phyloP scores from a whole-genome alignment of 148 eudicot genomes.

The Vaccinium corymbosum region DNA sequence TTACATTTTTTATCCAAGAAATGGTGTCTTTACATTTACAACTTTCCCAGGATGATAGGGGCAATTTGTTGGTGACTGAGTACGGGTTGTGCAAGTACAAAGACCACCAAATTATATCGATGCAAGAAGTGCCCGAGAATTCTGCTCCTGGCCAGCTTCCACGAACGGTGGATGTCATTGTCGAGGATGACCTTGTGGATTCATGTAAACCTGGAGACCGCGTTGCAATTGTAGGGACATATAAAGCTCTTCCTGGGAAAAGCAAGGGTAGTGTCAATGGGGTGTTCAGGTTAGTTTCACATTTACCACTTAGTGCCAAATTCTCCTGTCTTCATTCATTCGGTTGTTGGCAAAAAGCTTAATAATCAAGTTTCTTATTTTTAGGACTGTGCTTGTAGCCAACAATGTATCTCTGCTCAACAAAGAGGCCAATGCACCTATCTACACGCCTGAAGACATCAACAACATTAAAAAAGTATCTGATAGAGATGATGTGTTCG shows the following conservation, averaged over 20 bases:
- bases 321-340: background rate
- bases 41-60: slow-evolving; percentile 72
- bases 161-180: slow-evolving; percentile 81
- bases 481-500: slow-evolving; percentile 71
- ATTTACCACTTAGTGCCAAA: background rate
- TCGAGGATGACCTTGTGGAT: slow-evolving; percentile 94
- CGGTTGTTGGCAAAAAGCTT: background rate
- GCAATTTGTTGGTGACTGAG: slow-evolving; percentile 88
- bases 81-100: slow-evolving; percentile 92
- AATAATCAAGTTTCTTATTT: background rate
- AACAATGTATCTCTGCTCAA: slow-evolving; percentile 85
- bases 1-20: background rate
- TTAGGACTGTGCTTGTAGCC: slow-evolving; percentile 89
- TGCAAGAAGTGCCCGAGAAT: slow-evolving; percentile 99
- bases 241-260: slow-evolving; percentile 92
- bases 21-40: background rate
- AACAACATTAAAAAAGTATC: slow-evolving; percentile 74
- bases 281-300: slow-evolving; percentile 73
- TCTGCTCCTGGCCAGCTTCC: slow-evolving; percentile 99
- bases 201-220: slow-evolving; percentile 98
- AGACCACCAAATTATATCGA: slow-evolving; percentile 88
- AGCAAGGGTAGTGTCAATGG: slow-evolving; percentile 82
- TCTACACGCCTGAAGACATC: slow-evolving; percentile 67
- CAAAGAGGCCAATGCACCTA: slow-evolving; percentile 84
- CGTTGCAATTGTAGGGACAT: slow-evolving; percentile 89